phyloP scores from a whole-genome alignment of 176 grass and related monocot species.

The Bolboschoenus planiculmis region DNA sequence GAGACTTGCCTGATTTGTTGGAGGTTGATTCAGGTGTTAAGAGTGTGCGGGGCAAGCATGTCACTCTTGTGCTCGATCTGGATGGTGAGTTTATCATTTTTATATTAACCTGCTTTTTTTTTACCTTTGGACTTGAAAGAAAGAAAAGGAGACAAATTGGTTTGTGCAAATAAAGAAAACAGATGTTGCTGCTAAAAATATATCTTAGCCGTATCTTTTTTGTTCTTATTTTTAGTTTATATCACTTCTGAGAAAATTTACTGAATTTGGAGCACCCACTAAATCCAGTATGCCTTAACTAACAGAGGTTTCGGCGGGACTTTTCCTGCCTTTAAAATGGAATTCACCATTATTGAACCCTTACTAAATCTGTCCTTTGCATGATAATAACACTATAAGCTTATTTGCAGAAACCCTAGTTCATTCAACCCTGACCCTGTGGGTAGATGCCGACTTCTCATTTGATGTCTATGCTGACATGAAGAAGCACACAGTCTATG shows the following conservation, averaged over 20 bases:
- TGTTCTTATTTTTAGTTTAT: not conserved
- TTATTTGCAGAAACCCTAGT: constrained; percentile 94
- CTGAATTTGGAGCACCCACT: not conserved
- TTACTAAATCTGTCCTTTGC: not conserved
- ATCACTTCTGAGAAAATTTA: not conserved
- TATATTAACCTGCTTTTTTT: not conserved
- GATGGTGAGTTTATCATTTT: constrained; percentile 62
- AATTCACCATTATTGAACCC: not conserved
- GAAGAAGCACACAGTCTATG: constrained; percentile 83
- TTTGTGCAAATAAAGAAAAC: not conserved
- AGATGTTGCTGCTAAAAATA: not conserved
- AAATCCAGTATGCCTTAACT: not conserved
- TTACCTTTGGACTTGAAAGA: not conserved
- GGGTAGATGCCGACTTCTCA: constrained; percentile 60
- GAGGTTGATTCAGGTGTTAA: constrained; percentile 45
- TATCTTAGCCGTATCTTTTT: not conserved
- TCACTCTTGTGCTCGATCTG: constrained; percentile 99
- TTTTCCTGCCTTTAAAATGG: not conserved
- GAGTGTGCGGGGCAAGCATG: constrained; percentile 32
- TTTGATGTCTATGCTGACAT: constrained; percentile 84
- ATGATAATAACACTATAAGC: not conserved
- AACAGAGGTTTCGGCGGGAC: not conserved
- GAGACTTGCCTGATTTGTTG: constrained; percentile 57
- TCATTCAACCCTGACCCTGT: constrained; percentile 74
- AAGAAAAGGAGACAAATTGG: not conserved